Conservation (phyloP, 768 basidiomycete species). For the Boletus rubescentipes region DNA sequence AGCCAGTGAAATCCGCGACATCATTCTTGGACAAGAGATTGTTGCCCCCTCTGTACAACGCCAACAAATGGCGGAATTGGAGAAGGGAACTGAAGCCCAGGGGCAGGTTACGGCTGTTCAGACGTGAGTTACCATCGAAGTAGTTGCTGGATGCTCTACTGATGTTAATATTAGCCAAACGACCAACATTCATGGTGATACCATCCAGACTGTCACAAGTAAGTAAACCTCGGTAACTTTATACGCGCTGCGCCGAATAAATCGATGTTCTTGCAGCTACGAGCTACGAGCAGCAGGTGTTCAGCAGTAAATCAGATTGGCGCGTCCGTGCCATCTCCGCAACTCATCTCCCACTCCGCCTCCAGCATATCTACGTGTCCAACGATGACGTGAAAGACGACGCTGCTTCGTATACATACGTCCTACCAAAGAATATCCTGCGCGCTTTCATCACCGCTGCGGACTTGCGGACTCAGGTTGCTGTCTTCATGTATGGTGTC, state of each 20-base stretch:
- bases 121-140: slow-evolving; percentile 49
- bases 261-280: slow-evolving; percentile 54
- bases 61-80: slow-evolving; percentile 98
- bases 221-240: slow-evolving; percentile 25
- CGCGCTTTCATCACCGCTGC: slow-evolving; percentile 91
- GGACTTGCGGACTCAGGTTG: slow-evolving; percentile 95
- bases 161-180: slow-evolving; percentile 60
- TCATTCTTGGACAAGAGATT: slow-evolving; percentile 99
- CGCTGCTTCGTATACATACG: slow-evolving; percentile 90
- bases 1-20: slow-evolving; percentile 94
- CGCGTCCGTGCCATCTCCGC: slow-evolving; percentile 97
- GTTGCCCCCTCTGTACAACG: slow-evolving; percentile 93
- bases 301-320: slow-evolving; percentile 99
- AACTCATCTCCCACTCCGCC: slow-evolving; percentile 91
- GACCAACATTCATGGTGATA: slow-evolving; percentile 95
- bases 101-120: slow-evolving; percentile 94
- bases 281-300: slow-evolving; percentile 97
- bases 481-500: slow-evolving; percentile 88
- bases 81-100: slow-evolving; percentile 94
- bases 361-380: slow-evolving; percentile 98
- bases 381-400: slow-evolving; percentile 99
- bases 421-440: slow-evolving; percentile 95
- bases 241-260: neutral
- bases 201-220: slow-evolving; percentile 94
- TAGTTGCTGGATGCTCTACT: neutral